Base-by-base conservation (phyloP, 306 rosid species). In the Luffa aegyptiaca region DNA sequence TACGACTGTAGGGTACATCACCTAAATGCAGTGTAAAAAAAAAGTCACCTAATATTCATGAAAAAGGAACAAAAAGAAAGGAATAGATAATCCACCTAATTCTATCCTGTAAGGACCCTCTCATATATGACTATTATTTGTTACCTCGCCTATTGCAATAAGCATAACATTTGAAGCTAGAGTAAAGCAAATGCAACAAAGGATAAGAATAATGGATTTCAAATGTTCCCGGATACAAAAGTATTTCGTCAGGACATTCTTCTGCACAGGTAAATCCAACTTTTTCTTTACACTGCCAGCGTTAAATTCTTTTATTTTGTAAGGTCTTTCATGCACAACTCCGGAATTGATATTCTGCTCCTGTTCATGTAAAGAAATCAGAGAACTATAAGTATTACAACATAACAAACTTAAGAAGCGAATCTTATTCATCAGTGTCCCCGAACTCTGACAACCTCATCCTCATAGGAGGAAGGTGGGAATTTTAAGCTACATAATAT, bases 181-280 rank as follows among this genome's bases (percentile, higher is more conserved):
- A 74, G 46, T 51, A 31, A 74, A 55, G 51, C 76, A 52, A 73
- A 70, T 45, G 65, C 59, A 36, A 56, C 69, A 51, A 33, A 48
- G 65, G 41, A 77, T 33, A 46, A 59, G 17, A 52, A 82, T 58
- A 53, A 44, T 8, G 51, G 31, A 77, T 14, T 75, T 52, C n/a
- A 65, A 49, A 51, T 10, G 8, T 36, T 5, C 26, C 26, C 85
- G 99, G 99, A 95, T 91, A 95, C 97, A 93, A 83, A 91, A 93
- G 83, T 95, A 93, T 81, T 90, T 91, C 1, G 99, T 90, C 76
- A 93, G 89, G 79, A 89, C 89, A 86, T 93, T 95, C 88, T 93
- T 95, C 90, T 93, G 97, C 84, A 95, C 88, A 0, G 96, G 99
- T 70, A 93, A 86, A 82, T 93, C 97, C 82, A 90, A 83, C 88